phyloP scores from a whole-genome alignment of 2,329 filamentous ascomycete species.

The Colletotrichum nymphaeae region DNA sequence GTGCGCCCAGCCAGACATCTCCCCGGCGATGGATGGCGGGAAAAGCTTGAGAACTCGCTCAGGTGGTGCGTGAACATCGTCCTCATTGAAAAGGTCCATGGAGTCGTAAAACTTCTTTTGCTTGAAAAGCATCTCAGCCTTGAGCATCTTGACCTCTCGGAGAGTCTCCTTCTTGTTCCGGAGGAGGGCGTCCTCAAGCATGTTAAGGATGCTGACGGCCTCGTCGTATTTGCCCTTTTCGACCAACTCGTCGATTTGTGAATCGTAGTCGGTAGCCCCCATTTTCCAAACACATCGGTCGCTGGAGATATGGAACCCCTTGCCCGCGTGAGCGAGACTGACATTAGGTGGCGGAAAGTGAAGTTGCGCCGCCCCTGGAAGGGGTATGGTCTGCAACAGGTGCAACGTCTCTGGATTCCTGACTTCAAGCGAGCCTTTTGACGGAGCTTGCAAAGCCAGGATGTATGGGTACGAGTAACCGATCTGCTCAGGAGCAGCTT shows the following conservation, averaged over 20 bases:
- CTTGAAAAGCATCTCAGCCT: slow-evolving; percentile 87
- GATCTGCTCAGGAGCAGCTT: slow-evolving; percentile 85
- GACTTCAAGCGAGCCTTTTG: slow-evolving; percentile 88
- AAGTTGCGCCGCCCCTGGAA: slow-evolving; percentile 85
- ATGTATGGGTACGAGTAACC: slow-evolving; percentile 98
- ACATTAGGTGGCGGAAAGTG: slow-evolving; percentile 94
- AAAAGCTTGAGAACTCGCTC: slow-evolving; percentile 89
- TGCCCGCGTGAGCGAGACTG: slow-evolving; percentile 94
- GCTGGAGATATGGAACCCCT: slow-evolving; percentile 93
- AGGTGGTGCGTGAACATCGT: slow-evolving; percentile 88
- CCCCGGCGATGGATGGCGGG: slow-evolving; percentile 84
- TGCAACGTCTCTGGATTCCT: slow-evolving; percentile 92
- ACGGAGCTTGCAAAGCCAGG: slow-evolving; percentile 83
- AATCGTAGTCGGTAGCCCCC: slow-evolving; percentile 91
- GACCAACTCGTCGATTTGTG: slow-evolving; percentile 86
- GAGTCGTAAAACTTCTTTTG: slow-evolving; percentile 86
- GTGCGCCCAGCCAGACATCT: slow-evolving; percentile 70
- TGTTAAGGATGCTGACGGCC: slow-evolving; percentile 86
- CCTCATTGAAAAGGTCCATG: slow-evolving; percentile 86
- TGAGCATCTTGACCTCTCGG: slow-evolving; percentile 89
- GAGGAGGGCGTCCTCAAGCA: slow-evolving; percentile 93
- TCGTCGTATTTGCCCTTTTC: slow-evolving; percentile 83
- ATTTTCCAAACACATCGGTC: slow-evolving; percentile 96
- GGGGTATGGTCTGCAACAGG: slow-evolving; percentile 84
- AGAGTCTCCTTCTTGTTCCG: slow-evolving; percentile 84